Evolutionary conservation across 805 yeast species (phyloP).

Genomic region (Candida patagonica): DNA sequence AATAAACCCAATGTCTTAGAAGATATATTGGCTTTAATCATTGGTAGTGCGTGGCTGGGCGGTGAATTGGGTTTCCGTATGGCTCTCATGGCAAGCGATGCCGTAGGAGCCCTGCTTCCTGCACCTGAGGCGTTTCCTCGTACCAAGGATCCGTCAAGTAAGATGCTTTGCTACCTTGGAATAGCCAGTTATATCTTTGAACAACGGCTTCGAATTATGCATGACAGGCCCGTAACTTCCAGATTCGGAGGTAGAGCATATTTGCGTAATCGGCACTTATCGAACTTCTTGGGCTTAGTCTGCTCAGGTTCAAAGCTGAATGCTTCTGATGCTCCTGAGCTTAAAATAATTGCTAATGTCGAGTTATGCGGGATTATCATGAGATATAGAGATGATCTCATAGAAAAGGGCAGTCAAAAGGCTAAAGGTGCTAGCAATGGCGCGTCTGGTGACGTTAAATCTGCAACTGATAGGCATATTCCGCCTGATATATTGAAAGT

Average conservation of each 20-base stretch:
- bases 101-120: constrained; percentile 13
- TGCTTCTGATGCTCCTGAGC: constrained; percentile 4
- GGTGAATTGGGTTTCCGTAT: constrained; percentile 17
- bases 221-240: constrained; percentile 9
- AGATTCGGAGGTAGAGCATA: neutral
- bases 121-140: neutral
- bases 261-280: constrained; percentile 6
- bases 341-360: constrained; percentile 18
- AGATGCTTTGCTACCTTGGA: constrained; percentile 13
- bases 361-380: constrained; percentile 16
- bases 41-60: constrained; percentile 19
- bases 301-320: neutral
- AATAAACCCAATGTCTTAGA: constrained; percentile 4
- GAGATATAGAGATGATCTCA: constrained; percentile 14
- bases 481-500: neutral
- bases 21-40: constrained; percentile 11
- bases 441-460: neutral
- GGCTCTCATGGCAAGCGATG: constrained; percentile 13
- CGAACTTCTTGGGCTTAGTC: constrained; percentile 7
- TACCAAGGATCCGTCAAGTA: neutral
- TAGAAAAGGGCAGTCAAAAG: constrained; percentile 5
- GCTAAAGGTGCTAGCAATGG: neutral
- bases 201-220: constrained; percentile 17
- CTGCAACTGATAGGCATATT: neutral
- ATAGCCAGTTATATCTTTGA: constrained; percentile 17